Conservation (phyloP, 208 protist species). For the Acanthamoeba culbertsoni region DNA sequence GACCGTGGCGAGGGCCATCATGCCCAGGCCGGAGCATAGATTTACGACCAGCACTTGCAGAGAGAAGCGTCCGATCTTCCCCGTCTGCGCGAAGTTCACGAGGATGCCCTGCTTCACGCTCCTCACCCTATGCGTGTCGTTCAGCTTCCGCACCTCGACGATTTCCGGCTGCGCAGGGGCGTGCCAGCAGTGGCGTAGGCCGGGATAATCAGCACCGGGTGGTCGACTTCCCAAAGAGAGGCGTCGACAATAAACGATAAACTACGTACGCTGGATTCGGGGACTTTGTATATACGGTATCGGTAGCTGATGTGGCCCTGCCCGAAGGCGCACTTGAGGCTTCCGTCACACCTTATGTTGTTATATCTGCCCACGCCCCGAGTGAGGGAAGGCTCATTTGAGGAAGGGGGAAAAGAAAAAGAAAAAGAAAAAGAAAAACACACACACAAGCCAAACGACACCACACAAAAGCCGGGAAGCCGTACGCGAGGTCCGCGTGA, state of each 20-base stretch:
- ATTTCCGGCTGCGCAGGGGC: neutral
- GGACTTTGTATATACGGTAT: slow-evolving; percentile 34
- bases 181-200: too few relatives aligned
- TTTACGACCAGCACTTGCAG: slow-evolving; percentile 26
- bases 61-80: slow-evolving; percentile 51
- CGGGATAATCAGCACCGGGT: too few relatives aligned
- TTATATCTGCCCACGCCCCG: neutral
- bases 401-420: neutral
- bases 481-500: slow-evolving; percentile 4
- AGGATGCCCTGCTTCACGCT: slow-evolving; percentile 36
- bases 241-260: too few relatives aligned
- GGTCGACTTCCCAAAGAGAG: too few relatives aligned
- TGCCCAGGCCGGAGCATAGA: slow-evolving; percentile 27
- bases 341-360: slow-evolving; percentile 42
- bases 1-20: slow-evolving; percentile 45
- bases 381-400: neutral
- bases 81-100: neutral
- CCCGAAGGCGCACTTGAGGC: slow-evolving; percentile 16
- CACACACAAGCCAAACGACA: neutral
- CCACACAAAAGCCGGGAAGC: neutral
- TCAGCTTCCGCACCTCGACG: neutral
- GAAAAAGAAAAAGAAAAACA: neutral
- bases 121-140: slow-evolving; percentile 20
- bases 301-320: neutral
- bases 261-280: neutral